Base-by-base conservation (phyloP, 352 stramenopile genomes). In the Vaucheria bursata region DNA sequence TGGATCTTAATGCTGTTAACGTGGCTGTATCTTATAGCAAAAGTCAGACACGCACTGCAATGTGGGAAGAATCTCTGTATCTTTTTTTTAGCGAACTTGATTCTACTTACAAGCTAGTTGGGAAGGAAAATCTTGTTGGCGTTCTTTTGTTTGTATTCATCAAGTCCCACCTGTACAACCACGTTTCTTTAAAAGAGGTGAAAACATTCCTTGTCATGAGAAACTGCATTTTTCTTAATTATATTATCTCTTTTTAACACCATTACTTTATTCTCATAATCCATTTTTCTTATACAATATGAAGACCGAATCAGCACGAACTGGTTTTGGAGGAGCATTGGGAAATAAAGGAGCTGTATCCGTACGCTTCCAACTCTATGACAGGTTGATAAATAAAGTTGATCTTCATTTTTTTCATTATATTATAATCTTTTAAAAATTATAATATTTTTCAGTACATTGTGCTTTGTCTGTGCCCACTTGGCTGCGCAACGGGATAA, bases 1-100 rank as follows among this genome's bases (percentile, higher is more conserved):
- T 99, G 0, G 97, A 99, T 87, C 85, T 99, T 1, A 99, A 98
- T 84, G 96, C 95, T 0, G 93, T 98, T 8, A 99, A 99, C 81
- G 96, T 99, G 0, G 94, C 97, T 0, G 92, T 98, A 0, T 81
- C 78, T 25, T 97, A 98, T 74, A 97, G 92, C 79, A 91, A 97
- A 65, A 97, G 90, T 25, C 89, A 92, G 37, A 65, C 86, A 72
- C 25, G 68, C 5, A 59, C 53, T 29, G 36, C 74, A 8, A 49
- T 75, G 6, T 85, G 79, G 78, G 4, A 73, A 50, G 78, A 83
- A 37, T 32, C 31, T 25, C 36, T 72, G 6, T 1, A 77, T 69
- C 71, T n/a, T 6, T n/a, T 77, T 72, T 32, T 75, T 2, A 2
- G 4, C 4, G 2, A 5, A 33, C 34, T 75, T 12, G 1, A 83